A percentile compares a stretch with the other conserved stretches of the same genome.
These are phyloP conservation scores for Middelhovenomyces tepae DNA, from an alignment of 805 yeast genomes.

Conservation along the genomic window DNA sequence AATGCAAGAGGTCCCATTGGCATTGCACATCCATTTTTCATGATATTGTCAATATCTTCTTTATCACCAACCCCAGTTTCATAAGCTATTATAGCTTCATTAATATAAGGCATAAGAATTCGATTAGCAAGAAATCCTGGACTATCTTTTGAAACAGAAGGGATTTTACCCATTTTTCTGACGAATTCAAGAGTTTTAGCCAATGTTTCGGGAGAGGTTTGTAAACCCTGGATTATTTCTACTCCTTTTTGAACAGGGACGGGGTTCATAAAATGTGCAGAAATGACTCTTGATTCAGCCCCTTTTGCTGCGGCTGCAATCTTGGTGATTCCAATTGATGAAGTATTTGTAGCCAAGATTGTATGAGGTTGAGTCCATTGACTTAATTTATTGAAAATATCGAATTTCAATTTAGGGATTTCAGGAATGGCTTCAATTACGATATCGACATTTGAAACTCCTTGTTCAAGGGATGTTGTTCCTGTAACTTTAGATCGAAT, in stretches of 20 bases:
- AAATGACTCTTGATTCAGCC: slow-evolving; percentile 33
- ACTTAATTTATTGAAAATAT: slow-evolving; percentile 30
- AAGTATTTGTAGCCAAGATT: slow-evolving; percentile 34
- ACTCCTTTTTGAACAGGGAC: slow-evolving; percentile 38
- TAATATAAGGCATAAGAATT: slow-evolving; percentile 35
- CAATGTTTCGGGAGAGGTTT: slow-evolving; percentile 30
- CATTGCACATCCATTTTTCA: slow-evolving; percentile 39
- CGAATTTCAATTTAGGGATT: slow-evolving; percentile 27
- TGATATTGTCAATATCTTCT: slow-evolving; percentile 36
- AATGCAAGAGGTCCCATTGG: slow-evolving; percentile 38
- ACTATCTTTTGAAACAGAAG: slow-evolving; percentile 30
- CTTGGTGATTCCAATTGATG: slow-evolving; percentile 35
- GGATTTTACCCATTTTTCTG: slow-evolving; percentile 28
- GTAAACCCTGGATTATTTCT: slow-evolving; percentile 34
- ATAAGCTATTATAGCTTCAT: slow-evolving; percentile 33
- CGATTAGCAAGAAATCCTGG: slow-evolving; percentile 40
- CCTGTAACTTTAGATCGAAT: slow-evolving; percentile 22
- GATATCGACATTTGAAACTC: slow-evolving; percentile 27
- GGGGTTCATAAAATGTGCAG: slow-evolving; percentile 39
- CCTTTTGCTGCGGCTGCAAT: slow-evolving; percentile 36
- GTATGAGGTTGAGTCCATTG: slow-evolving; percentile 21
- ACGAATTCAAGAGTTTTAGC: slow-evolving; percentile 26
- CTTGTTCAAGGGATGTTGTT: slow-evolving; percentile 19
- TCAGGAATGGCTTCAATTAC: slow-evolving; percentile 39
- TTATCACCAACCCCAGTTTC: slow-evolving; percentile 33